Base-by-base conservation (phyloP, 257 asterid species). In the Ehretia macrophylla region DNA sequence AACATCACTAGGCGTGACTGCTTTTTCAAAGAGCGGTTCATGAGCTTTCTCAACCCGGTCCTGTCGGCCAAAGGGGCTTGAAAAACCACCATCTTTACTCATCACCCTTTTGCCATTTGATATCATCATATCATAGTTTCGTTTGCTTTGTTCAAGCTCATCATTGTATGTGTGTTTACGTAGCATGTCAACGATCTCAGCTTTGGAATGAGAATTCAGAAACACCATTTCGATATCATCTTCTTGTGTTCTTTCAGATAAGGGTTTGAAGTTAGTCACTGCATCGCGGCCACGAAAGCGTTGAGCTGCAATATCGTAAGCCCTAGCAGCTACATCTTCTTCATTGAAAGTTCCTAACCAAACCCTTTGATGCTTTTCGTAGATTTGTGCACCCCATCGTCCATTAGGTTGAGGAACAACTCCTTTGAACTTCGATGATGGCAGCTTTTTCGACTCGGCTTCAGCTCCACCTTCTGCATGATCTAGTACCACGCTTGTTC, bases 331-430 rank as follows among this genome's bases (percentile, higher is more conserved):
- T 67, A 84, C 93, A 0, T 78, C 80, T 55, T 92, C 98, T 51
- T 80, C 88, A 55, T 84, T 86, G 79, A 92, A 88, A 0, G 96
- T 88, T 13, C 97, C 96, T 4, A 88, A 59, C 96, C 97, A 92
- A 12, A 88, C 97, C 46, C 98, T 69, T 35, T 85, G 96, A 58
- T 88, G 96, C 72, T 84, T 92, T 47, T 85, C 95, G 69, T 85
- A 88, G 63, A 91, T 91, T 76, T 91, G 98, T 0, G 98, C 96
- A 0, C 96, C 98, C 98, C 98, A 91, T 55, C 98, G 52, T 1
- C 98, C 98, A 58, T 91, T 91, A 0, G 98, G 97, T 77, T 91
- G 98, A 0, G 98, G 98, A 9, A 91, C 98, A 1, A 91, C 98
- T 27, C 98, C 98, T 76, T 91, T 91, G 84, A 74, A 91, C 39